A percentile compares a stretch with the other conserved stretches of the same genome.
Conservation (phyloP, 345 rosid species). For the Gossypium stocksii region DNA sequence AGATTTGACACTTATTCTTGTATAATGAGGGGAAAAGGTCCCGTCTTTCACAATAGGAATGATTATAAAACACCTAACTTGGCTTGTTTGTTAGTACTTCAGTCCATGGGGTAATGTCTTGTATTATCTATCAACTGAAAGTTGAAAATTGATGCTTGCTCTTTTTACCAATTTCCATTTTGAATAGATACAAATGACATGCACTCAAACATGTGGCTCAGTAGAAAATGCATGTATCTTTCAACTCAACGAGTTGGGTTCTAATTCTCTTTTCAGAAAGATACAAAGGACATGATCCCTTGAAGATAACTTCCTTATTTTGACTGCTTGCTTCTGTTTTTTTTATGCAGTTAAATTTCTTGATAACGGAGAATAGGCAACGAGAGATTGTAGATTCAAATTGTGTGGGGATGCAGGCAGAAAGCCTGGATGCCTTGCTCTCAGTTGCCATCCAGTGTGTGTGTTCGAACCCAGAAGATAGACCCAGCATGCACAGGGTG, state of each 20-base stretch:
- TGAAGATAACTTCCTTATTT: not conserved
- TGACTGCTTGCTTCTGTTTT: not conserved
- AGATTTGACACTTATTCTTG: not conserved
- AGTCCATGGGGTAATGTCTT: not conserved
- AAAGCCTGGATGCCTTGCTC: conserved; percentile 81
- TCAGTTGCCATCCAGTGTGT: conserved; percentile 77
- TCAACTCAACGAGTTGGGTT: too few species aligned
- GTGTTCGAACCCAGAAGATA: conserved; percentile 72
- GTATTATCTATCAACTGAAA: not conserved
- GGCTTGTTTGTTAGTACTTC: not conserved
- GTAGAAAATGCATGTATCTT: too few species aligned
- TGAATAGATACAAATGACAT: too few species aligned
- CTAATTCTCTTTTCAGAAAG: too few species aligned
- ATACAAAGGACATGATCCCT: too few species aligned
- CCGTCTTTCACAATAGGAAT: not conserved
- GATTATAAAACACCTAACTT: not conserved
- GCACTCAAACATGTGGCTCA: too few species aligned
- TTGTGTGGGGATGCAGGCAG: conserved; percentile 73
- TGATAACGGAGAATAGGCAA: conserved; percentile 61
- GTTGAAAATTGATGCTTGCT: not conserved
- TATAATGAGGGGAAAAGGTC: not conserved
- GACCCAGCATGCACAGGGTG: conserved; percentile 97
- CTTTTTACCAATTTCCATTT: too few species aligned
- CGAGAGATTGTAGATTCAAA: conserved; percentile 64
- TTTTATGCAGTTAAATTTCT: conserved; percentile 71